A percentile compares a stretch with the other conserved stretches of the same genome.
Evolutionary conservation across 805 yeast genomes (phyloP).

Genomic region (Isabelozyma rhagii): DNA sequence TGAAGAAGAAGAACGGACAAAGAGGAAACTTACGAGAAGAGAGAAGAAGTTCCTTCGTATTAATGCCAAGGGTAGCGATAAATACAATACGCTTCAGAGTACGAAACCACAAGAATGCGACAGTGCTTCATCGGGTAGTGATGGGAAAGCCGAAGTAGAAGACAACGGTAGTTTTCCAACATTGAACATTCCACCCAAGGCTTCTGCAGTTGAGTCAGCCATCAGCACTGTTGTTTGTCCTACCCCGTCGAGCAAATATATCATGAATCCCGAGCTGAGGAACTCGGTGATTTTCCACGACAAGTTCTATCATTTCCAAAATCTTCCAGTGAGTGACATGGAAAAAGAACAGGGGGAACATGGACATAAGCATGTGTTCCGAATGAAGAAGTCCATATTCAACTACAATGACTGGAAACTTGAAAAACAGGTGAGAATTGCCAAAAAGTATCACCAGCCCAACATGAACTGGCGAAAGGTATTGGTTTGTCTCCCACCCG

Average conservation of each 20-base stretch:
- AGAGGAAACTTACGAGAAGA: slow-evolving; percentile 4
- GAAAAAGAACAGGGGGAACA: slow-evolving; percentile 14
- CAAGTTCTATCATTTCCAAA: slow-evolving; percentile 32
- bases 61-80: slow-evolving; percentile 19
- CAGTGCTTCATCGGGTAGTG: slow-evolving; percentile 7
- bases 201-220: slow-evolving; percentile 42
- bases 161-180: slow-evolving; percentile 6
- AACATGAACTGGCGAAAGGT: slow-evolving; percentile 43
- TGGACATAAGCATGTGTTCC: background rate
- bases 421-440: slow-evolving; percentile 39
- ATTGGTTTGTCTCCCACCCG: slow-evolving; percentile 41
- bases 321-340: slow-evolving; percentile 19
- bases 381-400: slow-evolving; percentile 14
- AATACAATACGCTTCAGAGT: slow-evolving; percentile 1
- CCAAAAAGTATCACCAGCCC: slow-evolving; percentile 37
- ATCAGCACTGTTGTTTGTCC: slow-evolving; percentile 39
- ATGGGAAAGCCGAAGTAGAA: slow-evolving; percentile 4
- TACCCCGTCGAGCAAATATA: slow-evolving; percentile 29
- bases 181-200: slow-evolving; percentile 44
- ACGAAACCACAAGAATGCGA: background rate
- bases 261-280: slow-evolving; percentile 32
- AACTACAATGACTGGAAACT: slow-evolving; percentile 32
- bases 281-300: slow-evolving; percentile 41
- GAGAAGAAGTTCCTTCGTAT: slow-evolving; percentile 17
- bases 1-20: background rate